phyloP scores from a whole-genome alignment of 148 eudicot genomes.

The Spergularia marina region DNA sequence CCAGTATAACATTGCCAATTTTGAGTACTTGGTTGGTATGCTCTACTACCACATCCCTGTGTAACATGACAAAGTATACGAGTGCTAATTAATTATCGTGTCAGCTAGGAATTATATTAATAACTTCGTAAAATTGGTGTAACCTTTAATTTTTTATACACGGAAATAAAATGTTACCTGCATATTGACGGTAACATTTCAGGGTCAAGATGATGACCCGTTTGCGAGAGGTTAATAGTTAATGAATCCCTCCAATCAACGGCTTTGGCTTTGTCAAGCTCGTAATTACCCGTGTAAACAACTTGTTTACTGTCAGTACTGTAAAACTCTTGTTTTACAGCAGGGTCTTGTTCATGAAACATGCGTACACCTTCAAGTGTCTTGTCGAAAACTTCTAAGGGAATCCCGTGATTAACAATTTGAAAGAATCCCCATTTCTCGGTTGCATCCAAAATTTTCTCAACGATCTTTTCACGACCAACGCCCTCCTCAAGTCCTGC shows the following conservation, averaged over 20 bases:
- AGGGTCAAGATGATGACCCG: not conserved
- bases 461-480: slow-evolving; percentile 11
- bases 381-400: slow-evolving; percentile 21
- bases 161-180: not conserved
- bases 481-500: not conserved
- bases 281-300: slow-evolving; percentile 28
- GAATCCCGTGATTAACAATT: slow-evolving; percentile 42
- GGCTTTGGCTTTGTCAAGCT: slow-evolving; percentile 26
- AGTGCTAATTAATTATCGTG: no score
- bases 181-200: not conserved
- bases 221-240: not conserved
- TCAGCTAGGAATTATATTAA: no score
- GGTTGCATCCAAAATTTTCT: slow-evolving; percentile 23
- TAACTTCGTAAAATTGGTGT: not conserved
- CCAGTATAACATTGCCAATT: slow-evolving; percentile 25
- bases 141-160: no score
- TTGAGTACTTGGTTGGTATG: slow-evolving; percentile 21
- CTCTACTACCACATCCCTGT: slow-evolving; percentile 26
- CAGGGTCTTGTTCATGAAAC: slow-evolving; percentile 42
- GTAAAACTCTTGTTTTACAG: slow-evolving; percentile 33
- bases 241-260: slow-evolving; percentile 53
- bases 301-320: slow-evolving; percentile 27
- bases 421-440: slow-evolving; percentile 46
- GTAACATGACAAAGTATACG: not conserved
- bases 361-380: slow-evolving; percentile 28